A percentile compares a stretch with the other conserved stretches of the same genome.
phyloP scores from a whole-genome alignment of 805 yeast species.

The Blastobotrys mokoenaii region DNA sequence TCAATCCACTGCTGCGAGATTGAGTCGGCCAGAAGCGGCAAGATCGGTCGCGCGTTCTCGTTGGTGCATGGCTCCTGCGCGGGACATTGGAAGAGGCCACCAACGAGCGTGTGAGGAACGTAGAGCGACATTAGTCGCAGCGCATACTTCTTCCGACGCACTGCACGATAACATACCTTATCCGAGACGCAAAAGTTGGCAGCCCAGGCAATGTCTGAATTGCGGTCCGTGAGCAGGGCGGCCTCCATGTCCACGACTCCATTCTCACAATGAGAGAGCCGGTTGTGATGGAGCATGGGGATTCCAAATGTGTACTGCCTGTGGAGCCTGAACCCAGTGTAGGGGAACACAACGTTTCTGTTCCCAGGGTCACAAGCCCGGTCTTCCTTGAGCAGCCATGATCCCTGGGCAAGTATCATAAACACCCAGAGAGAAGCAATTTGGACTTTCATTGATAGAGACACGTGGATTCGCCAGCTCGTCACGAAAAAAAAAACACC shows the following conservation, averaged over 20 bases:
- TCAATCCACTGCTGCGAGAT: slow-evolving; percentile 39
- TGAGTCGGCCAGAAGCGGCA: slow-evolving; percentile 55
- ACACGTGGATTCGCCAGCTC: no score
- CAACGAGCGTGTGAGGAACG: slow-evolving; percentile 53
- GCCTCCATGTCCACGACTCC: slow-evolving; percentile 43
- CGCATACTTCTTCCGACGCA: slow-evolving; percentile 50
- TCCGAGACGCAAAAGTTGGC: slow-evolving; percentile 14
- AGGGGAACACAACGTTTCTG: slow-evolving; percentile 29
- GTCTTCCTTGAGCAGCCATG: slow-evolving; percentile 26
- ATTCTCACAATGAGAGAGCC: slow-evolving; percentile 42
- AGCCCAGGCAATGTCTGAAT: slow-evolving; percentile 42
- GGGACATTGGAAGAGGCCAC: slow-evolving; percentile 51
- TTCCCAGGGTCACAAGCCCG: slow-evolving; percentile 32
- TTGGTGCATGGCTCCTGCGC: slow-evolving; percentile 19
- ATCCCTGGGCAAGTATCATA: background rate
- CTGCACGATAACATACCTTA: slow-evolving; percentile 44
- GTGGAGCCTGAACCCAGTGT: slow-evolving; percentile 49
- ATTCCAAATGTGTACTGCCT: slow-evolving; percentile 40
- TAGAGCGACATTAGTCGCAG: slow-evolving; percentile 37
- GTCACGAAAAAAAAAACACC: no score
- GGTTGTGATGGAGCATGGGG: slow-evolving; percentile 36
- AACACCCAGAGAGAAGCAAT: no score
- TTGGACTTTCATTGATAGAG: no score
- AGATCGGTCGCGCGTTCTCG: slow-evolving; percentile 34
- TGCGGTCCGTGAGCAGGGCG: slow-evolving; percentile 27